Evolutionary conservation across 2,329 filamentous ascomycete genomes (phyloP).

Genomic region (Beauveria australis): DNA sequence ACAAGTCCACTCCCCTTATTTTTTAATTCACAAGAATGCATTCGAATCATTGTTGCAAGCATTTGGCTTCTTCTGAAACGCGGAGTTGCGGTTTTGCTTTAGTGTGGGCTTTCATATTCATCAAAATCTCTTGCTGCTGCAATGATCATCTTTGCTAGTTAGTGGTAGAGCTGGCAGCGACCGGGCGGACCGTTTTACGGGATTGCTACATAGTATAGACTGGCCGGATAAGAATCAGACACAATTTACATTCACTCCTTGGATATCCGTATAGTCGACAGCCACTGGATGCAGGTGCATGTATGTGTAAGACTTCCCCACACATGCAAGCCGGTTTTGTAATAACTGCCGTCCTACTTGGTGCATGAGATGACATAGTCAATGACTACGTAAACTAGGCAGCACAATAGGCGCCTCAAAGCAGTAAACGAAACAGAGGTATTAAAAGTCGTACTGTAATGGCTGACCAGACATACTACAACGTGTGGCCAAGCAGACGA

Average conservation of each 20-base stretch:
- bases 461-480: neutral
- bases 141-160: neutral
- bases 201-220: neutral
- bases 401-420: no score
- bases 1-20: neutral
- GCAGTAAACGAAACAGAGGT: neutral
- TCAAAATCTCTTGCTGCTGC: neutral
- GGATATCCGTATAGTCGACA: no score
- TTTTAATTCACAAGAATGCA: neutral
- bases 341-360: neutral
- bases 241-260: neutral
- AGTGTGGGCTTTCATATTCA: neutral
- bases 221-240: neutral
- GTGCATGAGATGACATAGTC: neutral
- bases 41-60: neutral
- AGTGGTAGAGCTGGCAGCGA: neutral
- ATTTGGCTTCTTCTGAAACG: neutral
- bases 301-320: neutral
- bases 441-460: neutral
- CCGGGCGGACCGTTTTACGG: neutral
- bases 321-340: neutral
- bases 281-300: neutral
- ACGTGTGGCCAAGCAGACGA: neutral
- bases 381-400: neutral
- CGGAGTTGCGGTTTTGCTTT: neutral